Evolutionary conservation across 768 basidiomycete species (phyloP).

Genomic region (Trametes coccinea): DNA sequence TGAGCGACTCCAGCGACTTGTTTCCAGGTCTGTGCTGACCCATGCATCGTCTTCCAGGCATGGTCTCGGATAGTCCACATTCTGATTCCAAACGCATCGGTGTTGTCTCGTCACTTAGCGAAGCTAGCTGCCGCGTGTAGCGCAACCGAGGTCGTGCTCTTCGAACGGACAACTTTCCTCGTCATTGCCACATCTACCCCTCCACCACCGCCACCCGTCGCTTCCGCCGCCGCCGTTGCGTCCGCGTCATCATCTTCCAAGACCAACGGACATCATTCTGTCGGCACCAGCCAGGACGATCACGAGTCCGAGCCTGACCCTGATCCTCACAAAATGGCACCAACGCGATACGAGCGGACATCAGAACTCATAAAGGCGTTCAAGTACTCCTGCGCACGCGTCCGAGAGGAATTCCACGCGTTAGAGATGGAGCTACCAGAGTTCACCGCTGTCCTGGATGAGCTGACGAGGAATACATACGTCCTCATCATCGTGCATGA

Average conservation of each 20-base stretch:
- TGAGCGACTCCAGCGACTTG: constrained; percentile 27
- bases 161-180: constrained; percentile 96
- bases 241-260: constrained; percentile 32
- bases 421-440: constrained; percentile 84
- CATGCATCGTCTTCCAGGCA: constrained; percentile 54
- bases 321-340: constrained; percentile 50
- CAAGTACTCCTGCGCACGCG: constrained; percentile 85
- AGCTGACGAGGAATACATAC: constrained; percentile 92
- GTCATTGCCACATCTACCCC: constrained; percentile 85
- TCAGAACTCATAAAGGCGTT: constrained; percentile 95
- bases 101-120: constrained; percentile 83
- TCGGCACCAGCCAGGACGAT: constrained; percentile 16
- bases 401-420: constrained; percentile 82
- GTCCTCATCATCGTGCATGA: constrained; percentile 88
- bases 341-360: constrained; percentile 81
- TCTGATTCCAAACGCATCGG: constrained; percentile 91
- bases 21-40: background rate
- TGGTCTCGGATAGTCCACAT: constrained; percentile 99
- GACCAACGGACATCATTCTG: constrained; percentile 20
- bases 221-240: constrained; percentile 21
- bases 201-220: constrained; percentile 34
- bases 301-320: constrained; percentile 26
- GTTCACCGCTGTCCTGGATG: constrained; percentile 88
- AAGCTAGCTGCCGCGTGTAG: constrained; percentile 85
- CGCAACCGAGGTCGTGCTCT: constrained; percentile 92